Percentiles rank a stretch among this genome's conserved stretches.
Evolutionary conservation across 805 yeast species (phyloP).

Genomic region (Maudiozyma pseudohumilis): DNA sequence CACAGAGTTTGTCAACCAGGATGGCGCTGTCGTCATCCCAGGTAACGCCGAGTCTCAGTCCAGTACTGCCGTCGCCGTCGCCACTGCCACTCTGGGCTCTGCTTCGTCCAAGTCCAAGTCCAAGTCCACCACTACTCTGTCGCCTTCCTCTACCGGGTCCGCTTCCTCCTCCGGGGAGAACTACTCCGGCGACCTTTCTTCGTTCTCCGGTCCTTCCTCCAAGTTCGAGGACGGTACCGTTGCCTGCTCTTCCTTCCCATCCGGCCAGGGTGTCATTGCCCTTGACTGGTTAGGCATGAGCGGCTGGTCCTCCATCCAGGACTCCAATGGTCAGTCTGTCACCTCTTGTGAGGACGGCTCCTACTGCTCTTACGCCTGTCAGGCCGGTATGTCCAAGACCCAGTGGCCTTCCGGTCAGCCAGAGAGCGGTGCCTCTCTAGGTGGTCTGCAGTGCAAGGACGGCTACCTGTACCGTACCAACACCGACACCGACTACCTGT

Average conservation of each 20-base stretch:
- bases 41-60: conserved; percentile 8
- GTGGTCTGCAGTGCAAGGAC: conserved; percentile 79
- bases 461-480: conserved; percentile 83
- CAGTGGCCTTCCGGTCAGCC: conserved; percentile 95
- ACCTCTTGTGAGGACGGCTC: conserved; percentile 72
- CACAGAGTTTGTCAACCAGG: conserved; percentile 21
- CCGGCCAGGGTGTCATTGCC: conserved; percentile 63
- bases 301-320: conserved; percentile 38
- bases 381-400: conserved; percentile 97
- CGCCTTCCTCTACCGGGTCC: conserved; percentile 14
- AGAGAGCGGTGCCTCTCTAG: conserved; percentile 77
- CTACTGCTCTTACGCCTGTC: conserved; percentile 97
- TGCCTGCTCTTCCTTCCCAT: conserved; percentile 59
- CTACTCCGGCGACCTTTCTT: conserved; percentile 46
- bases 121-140: conserved; percentile 5
- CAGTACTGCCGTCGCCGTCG: conserved; percentile 6
- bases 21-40: conserved; percentile 20
- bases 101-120: background rate
- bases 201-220: conserved; percentile 45
- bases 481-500: conserved; percentile 53
- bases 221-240: conserved; percentile 62
- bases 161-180: conserved; percentile 23
- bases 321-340: conserved; percentile 43
- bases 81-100: conserved; percentile 23
- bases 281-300: conserved; percentile 45